Evolutionary conservation across 2,329 filamentous ascomycete species (phyloP).

Genomic region (Canariomyces notabilis): DNA sequence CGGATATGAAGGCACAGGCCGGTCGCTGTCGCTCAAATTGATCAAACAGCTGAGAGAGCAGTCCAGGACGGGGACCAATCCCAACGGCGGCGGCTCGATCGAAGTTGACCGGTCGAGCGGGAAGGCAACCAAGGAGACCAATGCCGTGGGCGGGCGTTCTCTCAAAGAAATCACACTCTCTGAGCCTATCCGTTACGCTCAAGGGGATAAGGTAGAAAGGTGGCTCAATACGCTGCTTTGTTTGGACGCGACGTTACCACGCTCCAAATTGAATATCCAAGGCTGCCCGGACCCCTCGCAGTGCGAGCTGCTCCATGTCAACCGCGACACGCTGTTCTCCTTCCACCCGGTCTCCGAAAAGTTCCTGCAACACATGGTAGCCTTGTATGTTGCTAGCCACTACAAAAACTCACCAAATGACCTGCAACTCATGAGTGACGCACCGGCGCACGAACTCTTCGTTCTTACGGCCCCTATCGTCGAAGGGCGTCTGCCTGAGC

Average conservation of each 20-base stretch:
- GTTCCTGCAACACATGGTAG: slow-evolving; percentile 97
- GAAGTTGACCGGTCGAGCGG: slow-evolving; percentile 78
- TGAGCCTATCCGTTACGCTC: slow-evolving; percentile 91
- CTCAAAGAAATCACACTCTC: slow-evolving; percentile 87
- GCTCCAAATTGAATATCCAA: slow-evolving; percentile 63
- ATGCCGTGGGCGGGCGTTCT: slow-evolving; percentile 63
- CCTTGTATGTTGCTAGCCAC: slow-evolving; percentile 83
- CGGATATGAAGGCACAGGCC: slow-evolving; percentile 93
- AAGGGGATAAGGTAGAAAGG: slow-evolving; percentile 86
- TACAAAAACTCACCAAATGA: slow-evolving; percentile 99
- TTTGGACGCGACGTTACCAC: slow-evolving; percentile 84
- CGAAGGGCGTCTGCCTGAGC: slow-evolving; percentile 76
- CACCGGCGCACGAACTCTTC: slow-evolving; percentile 92
- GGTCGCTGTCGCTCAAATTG: slow-evolving; percentile 89
- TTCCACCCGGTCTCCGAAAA: slow-evolving; percentile 96
- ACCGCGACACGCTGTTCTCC: slow-evolving; percentile 95
- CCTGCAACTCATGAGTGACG: slow-evolving; percentile 97
- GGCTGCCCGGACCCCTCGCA: slow-evolving; percentile 86
- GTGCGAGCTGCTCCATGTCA: slow-evolving; percentile 89
- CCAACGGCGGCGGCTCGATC: slow-evolving; percentile 49
- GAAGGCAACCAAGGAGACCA: slow-evolving; percentile 59
- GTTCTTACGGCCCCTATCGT: slow-evolving; percentile 84
- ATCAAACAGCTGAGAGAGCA: slow-evolving; percentile 97
- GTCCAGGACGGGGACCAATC: slow-evolving; percentile 60
- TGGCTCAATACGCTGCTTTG: slow-evolving; percentile 95